These are phyloP conservation scores for Trametes gibbosa DNA, from an alignment of 768 basidiomycete genomes.

Conservation along the genomic window DNA sequence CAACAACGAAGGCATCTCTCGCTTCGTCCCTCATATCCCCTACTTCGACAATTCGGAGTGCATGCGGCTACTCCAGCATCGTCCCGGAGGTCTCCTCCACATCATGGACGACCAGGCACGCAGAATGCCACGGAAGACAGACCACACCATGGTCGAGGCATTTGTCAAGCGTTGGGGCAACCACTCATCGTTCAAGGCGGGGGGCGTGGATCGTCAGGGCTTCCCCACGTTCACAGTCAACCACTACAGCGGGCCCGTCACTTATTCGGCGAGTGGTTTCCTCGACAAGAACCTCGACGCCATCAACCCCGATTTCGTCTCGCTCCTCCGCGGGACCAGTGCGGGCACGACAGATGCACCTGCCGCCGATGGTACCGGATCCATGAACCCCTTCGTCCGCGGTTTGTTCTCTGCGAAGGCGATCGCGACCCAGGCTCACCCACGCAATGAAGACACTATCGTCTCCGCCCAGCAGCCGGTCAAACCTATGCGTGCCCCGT, in stretches of 20 bases:
- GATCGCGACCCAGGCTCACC: conserved; percentile 90
- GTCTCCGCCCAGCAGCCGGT: conserved; percentile 91
- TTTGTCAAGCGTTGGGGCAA: conserved; percentile 94
- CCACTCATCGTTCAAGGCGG: conserved; percentile 87
- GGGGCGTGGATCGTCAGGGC: conserved; percentile 70
- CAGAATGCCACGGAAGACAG: conserved; percentile 84
- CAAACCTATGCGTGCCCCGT: conserved; percentile 92
- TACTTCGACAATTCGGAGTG: conserved; percentile 94
- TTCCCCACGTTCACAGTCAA: conserved; percentile 86
- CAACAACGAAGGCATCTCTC: conserved; percentile 73
- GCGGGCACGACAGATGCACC: conserved; percentile 34
- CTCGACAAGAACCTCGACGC: conserved; percentile 86
- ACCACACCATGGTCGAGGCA: conserved; percentile 92
- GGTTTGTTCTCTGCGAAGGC: conserved; percentile 85
- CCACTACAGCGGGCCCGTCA: conserved; percentile 89
- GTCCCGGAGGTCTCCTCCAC: conserved; percentile 88
- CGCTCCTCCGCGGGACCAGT: conserved; percentile 69
- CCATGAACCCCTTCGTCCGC: conserved; percentile 88
- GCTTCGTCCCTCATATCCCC: conserved; percentile 62
- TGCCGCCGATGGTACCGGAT: conserved; percentile 68
- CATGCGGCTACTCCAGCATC: conserved; percentile 78
- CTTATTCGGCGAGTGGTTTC: conserved; percentile 89
- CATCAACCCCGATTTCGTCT: conserved; percentile 91
- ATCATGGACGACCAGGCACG: conserved; percentile 98
- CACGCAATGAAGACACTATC: conserved; percentile 91